These are phyloP conservation scores for Retiboletus flavoniger DNA, from an alignment of 1,284 basidiomycete species.

Conservation along the genomic window DNA sequence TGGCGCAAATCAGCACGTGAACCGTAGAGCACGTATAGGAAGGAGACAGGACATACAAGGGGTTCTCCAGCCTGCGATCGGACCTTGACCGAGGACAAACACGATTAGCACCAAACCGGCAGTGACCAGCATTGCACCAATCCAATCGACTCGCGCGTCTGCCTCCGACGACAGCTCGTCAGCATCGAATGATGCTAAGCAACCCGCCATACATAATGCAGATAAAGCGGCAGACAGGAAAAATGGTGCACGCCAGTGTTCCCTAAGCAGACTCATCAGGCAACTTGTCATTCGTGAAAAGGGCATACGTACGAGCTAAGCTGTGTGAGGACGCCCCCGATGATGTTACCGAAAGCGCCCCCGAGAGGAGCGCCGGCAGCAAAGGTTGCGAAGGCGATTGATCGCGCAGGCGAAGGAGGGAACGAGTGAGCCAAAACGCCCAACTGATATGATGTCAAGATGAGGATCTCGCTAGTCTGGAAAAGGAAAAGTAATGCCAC, in stretches of 20 bases:
- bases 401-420: conserved; percentile 63
- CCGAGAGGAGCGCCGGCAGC: conserved; percentile 80
- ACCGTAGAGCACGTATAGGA: not conserved
- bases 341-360: conserved; percentile 61
- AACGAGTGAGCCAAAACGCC: conserved; percentile 79
- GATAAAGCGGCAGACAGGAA: conserved; percentile 56
- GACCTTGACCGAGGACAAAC: conserved; percentile 78
- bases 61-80: conserved; percentile 74
- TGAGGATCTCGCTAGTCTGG: not conserved
- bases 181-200: conserved; percentile 52
- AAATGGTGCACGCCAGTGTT: conserved; percentile 63
- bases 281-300: not conserved
- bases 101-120: conserved; percentile 74
- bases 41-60: conserved; percentile 49
- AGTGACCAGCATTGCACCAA: conserved; percentile 76
- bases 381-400: conserved; percentile 75
- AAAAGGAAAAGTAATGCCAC: conserved; percentile 25
- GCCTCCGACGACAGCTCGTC: conserved; percentile 46
- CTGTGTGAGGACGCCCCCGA: conserved; percentile 73
- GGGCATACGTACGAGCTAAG: conserved; percentile 42
- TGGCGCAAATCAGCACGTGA: conserved; percentile 18
- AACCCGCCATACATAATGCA: conserved; percentile 49
- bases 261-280: conserved; percentile 28
- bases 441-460: conserved; percentile 42
- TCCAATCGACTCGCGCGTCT: conserved; percentile 76